Percentiles rank a stretch among this genome's conserved stretches.
Conservation (phyloP, 345 rosid species). For the Salix dunnii region DNA sequence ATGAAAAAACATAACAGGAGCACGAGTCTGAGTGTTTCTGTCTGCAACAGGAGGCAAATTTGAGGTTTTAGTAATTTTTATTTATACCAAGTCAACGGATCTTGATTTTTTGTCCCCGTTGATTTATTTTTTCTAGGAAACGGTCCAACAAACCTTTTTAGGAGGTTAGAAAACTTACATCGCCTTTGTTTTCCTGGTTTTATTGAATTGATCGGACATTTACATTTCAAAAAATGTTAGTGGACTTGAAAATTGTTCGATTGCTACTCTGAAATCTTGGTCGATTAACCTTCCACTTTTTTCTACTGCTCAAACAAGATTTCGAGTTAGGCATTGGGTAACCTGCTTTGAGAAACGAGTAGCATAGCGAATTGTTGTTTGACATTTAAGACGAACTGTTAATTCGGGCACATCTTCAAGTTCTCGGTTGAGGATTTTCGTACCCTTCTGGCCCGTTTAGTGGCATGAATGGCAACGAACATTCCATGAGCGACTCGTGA, state of each 20-base stretch:
- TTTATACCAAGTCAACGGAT: conserved; percentile 1
- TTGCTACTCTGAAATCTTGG: background rate
- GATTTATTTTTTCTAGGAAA: conserved; percentile 3
- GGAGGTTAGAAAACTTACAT: background rate
- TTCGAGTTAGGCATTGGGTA: no score
- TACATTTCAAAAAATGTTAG: background rate
- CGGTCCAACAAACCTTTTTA: background rate
- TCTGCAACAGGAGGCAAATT: background rate
- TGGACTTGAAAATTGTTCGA: background rate
- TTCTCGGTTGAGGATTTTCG: no score
- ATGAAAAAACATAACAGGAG: conserved; percentile 40
- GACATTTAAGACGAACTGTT: no score
- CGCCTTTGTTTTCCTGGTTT: background rate
- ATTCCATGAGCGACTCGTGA: no score
- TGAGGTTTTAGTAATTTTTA: background rate
- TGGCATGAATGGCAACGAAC: no score
- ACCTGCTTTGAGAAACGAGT: no score
- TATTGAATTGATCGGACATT: background rate
- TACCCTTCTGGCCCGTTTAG: no score
- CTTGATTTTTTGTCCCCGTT: background rate
- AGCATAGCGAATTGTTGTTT: no score
- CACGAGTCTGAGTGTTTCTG: background rate
- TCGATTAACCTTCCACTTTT: background rate
- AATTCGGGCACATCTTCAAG: no score
- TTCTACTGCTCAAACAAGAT: background rate